Base-by-base conservation (phyloP, 106 monocot species). In the Apostasia ramifera region DNA sequence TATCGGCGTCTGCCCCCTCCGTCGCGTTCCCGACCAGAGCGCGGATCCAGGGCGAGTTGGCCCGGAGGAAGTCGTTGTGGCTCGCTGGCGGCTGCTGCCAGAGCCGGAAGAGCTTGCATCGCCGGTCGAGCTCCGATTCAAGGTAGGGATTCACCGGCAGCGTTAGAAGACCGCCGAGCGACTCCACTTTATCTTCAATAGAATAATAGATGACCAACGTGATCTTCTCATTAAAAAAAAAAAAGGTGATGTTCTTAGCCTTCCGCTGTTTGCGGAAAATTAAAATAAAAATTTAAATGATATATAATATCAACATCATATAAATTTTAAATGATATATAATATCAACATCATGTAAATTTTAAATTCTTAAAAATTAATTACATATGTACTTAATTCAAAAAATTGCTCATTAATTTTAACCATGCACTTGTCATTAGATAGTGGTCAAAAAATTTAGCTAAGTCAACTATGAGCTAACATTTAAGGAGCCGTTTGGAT, bases 81-180 rank as follows among this genome's bases (percentile, higher is more conserved):
- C 11, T 6, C 6, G 50, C 84, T 8, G 63, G 61, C n/a, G 77
- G 78, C 1, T 47, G 12, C 41, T 81, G 72, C 78, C 81, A 81
- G 47, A 85, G 78, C 43, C 75, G 81, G 72, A 81, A 81, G 69
- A 81, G 81, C 38, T 63, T 68, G 85, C 54, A 79, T 15, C 85
- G 81, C 38, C 71, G 75, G 43, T 61, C 53, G 65, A 85, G 78
- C 76, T 82, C 72, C 49, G 63, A 53, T 57, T 86, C 86, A 1
- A 82, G 81, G 65, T 85, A 85, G 3, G 77, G 55, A 42, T 81
- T 48, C 77, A 78, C 66, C 43, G 85, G 85, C 56, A 8, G 54
- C 43, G 74, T 81, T 14, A 85, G 81, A 14, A 85, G 81, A 41
- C 81, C 81, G 12, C 77, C 85, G 12, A 85, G 68, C 0, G 74